phyloP scores from a whole-genome alignment of 805 yeast species.

The Yamadazyma akitaensis region DNA sequence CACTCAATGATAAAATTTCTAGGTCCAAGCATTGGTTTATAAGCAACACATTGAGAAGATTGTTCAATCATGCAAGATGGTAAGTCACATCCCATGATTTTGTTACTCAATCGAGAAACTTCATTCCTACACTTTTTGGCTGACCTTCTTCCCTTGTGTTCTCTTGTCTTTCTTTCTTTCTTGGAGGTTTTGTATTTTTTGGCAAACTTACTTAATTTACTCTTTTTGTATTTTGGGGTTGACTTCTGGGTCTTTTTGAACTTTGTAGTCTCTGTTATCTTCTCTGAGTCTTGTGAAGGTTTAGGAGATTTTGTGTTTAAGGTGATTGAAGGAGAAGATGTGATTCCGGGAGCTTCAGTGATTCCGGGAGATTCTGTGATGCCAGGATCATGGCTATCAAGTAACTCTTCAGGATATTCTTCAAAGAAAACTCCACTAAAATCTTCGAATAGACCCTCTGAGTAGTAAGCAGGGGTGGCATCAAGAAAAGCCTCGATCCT shows the following conservation, averaged over 20 bases:
- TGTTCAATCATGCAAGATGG: background rate
- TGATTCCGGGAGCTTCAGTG: too few relatives aligned
- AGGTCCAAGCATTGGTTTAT: background rate
- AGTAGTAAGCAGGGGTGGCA: too few relatives aligned
- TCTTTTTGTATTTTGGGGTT: background rate
- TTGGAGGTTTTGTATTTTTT: background rate
- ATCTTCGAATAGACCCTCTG: too few relatives aligned
- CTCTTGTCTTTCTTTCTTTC: background rate
- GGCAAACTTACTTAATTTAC: background rate
- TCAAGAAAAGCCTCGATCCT: too few relatives aligned
- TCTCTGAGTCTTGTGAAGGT: background rate
- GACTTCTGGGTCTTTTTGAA: background rate
- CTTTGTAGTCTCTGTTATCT: background rate
- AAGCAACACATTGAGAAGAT: background rate
- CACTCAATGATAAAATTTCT: background rate
- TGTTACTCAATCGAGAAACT: background rate
- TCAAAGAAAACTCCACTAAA: too few relatives aligned
- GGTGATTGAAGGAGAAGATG: too few relatives aligned
- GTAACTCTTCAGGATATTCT: too few relatives aligned
- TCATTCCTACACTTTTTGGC: too few relatives aligned
- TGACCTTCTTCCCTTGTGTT: background rate
- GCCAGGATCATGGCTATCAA: too few relatives aligned
- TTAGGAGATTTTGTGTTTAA: too few relatives aligned
- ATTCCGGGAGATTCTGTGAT: too few relatives aligned
- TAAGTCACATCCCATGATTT: background rate